phyloP scores from a whole-genome alignment of 1,139 yeast genomes.

The Blastobotrys indianensis region DNA sequence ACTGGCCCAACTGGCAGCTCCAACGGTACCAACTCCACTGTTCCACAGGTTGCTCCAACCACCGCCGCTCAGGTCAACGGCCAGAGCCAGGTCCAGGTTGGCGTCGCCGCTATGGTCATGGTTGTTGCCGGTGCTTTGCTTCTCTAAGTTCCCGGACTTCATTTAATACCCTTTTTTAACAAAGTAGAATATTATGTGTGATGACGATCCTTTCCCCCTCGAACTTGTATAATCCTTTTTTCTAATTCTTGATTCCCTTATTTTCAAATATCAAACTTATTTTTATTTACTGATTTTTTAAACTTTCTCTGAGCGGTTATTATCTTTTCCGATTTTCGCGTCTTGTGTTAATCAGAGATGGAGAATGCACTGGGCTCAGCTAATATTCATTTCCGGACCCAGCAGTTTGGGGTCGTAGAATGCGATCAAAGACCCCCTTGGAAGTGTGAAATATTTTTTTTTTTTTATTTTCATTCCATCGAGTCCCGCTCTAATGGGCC shows the following conservation, averaged over 20 bases:
- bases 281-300: not conserved
- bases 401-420: too few relatives aligned
- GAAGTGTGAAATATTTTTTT: too few relatives aligned
- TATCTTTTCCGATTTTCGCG: too few relatives aligned
- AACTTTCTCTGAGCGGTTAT: too few relatives aligned
- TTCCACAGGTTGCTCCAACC: constrained; percentile 11
- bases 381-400: too few relatives aligned
- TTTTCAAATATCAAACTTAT: not conserved
- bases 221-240: constrained; percentile 1
- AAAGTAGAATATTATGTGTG: not conserved
- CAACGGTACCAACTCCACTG: constrained; percentile 13
- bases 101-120: constrained; percentile 20
- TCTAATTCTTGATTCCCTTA: not conserved
- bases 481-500: too few relatives aligned
- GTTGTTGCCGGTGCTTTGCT: constrained; percentile 19
- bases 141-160: constrained; percentile 6
- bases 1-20: constrained; percentile 15
- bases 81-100: constrained; percentile 19
- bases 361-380: too few relatives aligned
- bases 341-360: too few relatives aligned
- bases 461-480: too few relatives aligned
- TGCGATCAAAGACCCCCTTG: too few relatives aligned
- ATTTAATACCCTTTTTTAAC: not conserved
- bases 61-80: constrained; percentile 20
- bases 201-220: constrained; percentile 17